A percentile compares a stretch with the other conserved stretches of the same genome.
Evolutionary conservation across 2,329 filamentous ascomycete species (phyloP).

Genomic region (Bipolaris victoriae): DNA sequence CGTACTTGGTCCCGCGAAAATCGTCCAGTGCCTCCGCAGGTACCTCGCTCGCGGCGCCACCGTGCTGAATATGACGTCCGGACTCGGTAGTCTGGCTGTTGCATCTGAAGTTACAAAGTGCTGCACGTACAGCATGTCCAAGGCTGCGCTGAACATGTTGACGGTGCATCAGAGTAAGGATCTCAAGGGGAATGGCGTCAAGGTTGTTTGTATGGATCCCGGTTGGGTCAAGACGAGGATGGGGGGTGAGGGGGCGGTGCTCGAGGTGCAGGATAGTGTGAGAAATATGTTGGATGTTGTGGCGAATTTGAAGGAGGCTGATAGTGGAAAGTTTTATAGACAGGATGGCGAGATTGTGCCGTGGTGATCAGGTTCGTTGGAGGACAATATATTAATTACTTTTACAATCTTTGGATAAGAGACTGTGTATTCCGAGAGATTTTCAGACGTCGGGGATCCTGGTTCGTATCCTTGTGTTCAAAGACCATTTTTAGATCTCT

Average conservation of each 20-base stretch:
- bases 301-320: conserved; percentile 37
- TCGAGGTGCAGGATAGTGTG: conserved; percentile 49
- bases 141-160: conserved; percentile 55
- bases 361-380: conserved; percentile 29
- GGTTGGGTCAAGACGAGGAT: conserved; percentile 56
- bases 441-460: too few species aligned
- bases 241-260: conserved; percentile 51
- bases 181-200: conserved; percentile 36
- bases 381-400: too few species aligned
- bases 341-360: conserved; percentile 46
- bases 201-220: conserved; percentile 52
- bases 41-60: conserved; percentile 40
- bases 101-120: conserved; percentile 43
- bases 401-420: too few species aligned
- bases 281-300: conserved; percentile 49
- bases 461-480: too few species aligned
- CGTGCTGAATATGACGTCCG: conserved; percentile 47
- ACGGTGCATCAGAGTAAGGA: conserved; percentile 51
- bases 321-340: conserved; percentile 48
- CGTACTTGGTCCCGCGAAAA: conserved; percentile 56
- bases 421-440: too few species aligned
- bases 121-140: conserved; percentile 52
- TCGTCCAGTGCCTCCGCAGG: conserved; percentile 48
- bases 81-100: conserved; percentile 42
- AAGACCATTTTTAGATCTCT: too few species aligned